A percentile compares a stretch with the other conserved stretches of the same genome.
These are phyloP conservation scores for Solanum appendiculatum DNA, from an alignment of 257 asterid genomes.

Conservation along the genomic window DNA sequence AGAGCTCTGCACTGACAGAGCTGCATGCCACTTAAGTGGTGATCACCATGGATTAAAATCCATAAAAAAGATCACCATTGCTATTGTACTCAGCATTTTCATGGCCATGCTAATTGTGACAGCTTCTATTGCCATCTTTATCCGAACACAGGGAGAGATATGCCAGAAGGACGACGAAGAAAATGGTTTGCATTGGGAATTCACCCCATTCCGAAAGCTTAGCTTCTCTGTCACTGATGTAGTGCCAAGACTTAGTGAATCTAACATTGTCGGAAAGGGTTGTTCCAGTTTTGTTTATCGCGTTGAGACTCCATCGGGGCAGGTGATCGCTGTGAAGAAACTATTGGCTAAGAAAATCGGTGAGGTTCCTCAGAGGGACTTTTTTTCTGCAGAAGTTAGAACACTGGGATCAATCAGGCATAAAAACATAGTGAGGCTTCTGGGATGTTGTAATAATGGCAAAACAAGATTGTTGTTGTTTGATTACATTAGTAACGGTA, in stretches of 20 bases:
- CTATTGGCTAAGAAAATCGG: slow-evolving; percentile 47
- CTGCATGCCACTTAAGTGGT: slow-evolving; percentile 18
- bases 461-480: slow-evolving; percentile 53
- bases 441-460: slow-evolving; percentile 74
- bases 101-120: slow-evolving; percentile 18
- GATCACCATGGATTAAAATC: slow-evolving; percentile 24
- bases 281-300: slow-evolving; percentile 60
- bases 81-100: slow-evolving; percentile 28
- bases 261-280: slow-evolving; percentile 62
- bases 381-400: slow-evolving; percentile 60
- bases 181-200: slow-evolving; percentile 37
- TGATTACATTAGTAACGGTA: slow-evolving; percentile 66
- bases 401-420: slow-evolving; percentile 61
- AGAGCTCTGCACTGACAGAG: slow-evolving; percentile 34
- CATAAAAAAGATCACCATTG: slow-evolving; percentile 25
- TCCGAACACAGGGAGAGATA: slow-evolving; percentile 13
- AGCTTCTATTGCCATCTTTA: slow-evolving; percentile 19
- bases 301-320: slow-evolving; percentile 42
- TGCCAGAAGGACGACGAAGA: slow-evolving; percentile 34
- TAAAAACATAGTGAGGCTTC: slow-evolving; percentile 59
- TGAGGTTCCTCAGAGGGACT: slow-evolving; percentile 47
- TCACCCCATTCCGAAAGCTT: slow-evolving; percentile 65
- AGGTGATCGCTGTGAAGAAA: slow-evolving; percentile 55
- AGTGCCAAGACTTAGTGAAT: slow-evolving; percentile 43
- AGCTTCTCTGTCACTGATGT: slow-evolving; percentile 49